These are phyloP conservation scores for Fagopyrum tataricum DNA, from an alignment of 148 eudicot species.

Conservation along the genomic window DNA sequence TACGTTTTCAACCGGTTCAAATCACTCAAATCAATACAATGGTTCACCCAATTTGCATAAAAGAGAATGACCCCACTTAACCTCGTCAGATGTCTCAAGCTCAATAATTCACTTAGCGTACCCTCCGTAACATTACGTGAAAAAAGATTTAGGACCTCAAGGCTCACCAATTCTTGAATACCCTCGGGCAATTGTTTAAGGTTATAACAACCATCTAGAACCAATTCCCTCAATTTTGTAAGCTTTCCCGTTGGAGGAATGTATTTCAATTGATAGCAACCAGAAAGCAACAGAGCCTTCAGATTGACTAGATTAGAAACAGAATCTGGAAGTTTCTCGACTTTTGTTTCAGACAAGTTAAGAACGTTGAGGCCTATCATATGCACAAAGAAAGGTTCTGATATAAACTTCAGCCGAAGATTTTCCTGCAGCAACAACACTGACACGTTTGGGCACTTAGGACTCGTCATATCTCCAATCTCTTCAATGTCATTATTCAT, in stretches of 20 bases:
- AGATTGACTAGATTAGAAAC: conserved; percentile 17
- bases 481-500: not conserved
- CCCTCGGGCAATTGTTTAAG: not conserved
- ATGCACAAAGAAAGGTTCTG: conserved; percentile 11
- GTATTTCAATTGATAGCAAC: not conserved
- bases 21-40: not conserved
- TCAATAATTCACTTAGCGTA: too few relatives aligned
- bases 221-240: not conserved
- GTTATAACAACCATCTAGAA: rapidly evolving
- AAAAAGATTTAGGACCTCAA: not conserved
- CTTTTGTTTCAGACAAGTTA: not conserved
- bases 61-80: not conserved
- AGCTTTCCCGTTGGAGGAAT: conserved; percentile 12
- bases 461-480: not conserved
- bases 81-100: not conserved
- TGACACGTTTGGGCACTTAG: conserved; percentile 13
- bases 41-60: not conserved
- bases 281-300: not conserved
- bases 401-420: not conserved
- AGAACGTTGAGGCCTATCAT: conserved; percentile 13
- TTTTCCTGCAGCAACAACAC: conserved; percentile 5
- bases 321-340: conserved; percentile 14
- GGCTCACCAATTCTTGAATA: not conserved
- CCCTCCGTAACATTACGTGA: too few relatives aligned
- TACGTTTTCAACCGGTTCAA: not conserved